Evolutionary conservation across 2,329 filamentous ascomycete genomes (phyloP), one percentile per base, ranked within the genome.

Genomic region (Ophiostoma montium): DNA sequence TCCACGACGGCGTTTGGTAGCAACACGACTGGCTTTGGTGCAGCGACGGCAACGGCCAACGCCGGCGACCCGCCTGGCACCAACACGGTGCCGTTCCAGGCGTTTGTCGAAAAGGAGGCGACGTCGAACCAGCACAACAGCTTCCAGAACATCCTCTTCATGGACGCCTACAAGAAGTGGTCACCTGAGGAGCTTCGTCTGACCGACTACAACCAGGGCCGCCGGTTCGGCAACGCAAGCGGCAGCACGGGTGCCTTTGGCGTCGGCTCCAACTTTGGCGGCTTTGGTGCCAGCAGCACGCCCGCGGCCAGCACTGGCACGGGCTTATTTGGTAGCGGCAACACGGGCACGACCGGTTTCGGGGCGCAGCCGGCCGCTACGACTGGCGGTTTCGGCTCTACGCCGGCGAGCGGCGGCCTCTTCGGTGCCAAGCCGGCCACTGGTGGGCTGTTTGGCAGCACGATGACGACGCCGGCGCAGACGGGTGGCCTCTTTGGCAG

Each of bases 151-250:
- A 78, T 94, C 50, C 69, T 82, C 19, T 88, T 90, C 63, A 82
- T 84, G 66, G 79, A 82, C 21, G 76, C 83, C 1, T 94, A 90
- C 68, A 82, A 81, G 63, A 94, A 92, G 62, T 96, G 84, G 70
- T 95, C 90, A 10, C 78, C 86, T n/a, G 92, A 86, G 58, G 83
- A 92, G 63, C 67, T 92, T 48, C 75, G 86, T 60, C 66, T 94
- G 53, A 86, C 80, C 42, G 92, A 98, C 65, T 98, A 98, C 63
- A 77, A 82, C 52, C 84, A 89, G 64, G 89, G 89, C 46, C 80
- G 89, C 52, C 82, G 83, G 48, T 86, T 78, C 62, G 92, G 89
- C 32, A 94, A 90, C 64, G 75, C 76, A 38, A 86, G 83, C 53
- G 35, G 35, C 18, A 87, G 86, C 30, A 84, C 88, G 56, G 88